These are phyloP conservation scores for Lentinula boryana DNA, from an alignment of 768 basidiomycete genomes.

Conservation along the genomic window DNA sequence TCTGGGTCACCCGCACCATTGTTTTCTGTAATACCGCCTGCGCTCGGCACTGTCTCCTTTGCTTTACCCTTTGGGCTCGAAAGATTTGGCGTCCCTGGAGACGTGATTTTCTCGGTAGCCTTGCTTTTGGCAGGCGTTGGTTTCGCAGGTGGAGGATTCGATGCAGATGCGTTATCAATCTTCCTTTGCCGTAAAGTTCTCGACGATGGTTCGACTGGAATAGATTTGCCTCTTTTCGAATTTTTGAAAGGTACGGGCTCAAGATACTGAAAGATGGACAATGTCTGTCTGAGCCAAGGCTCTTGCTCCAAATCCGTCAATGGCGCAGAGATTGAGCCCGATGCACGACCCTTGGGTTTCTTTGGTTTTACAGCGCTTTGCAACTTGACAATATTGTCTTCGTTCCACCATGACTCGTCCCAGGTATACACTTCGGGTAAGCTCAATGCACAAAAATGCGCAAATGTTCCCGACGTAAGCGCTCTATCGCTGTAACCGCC, in stretches of 20 bases:
- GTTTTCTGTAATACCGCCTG: neutral
- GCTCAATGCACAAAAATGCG: slow-evolving; percentile 69
- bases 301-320: slow-evolving; percentile 26
- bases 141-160: slow-evolving; percentile 14
- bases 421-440: slow-evolving; percentile 12
- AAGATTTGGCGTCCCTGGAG: neutral
- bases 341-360: slow-evolving; percentile 44
- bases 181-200: slow-evolving; percentile 48
- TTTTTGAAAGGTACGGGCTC: slow-evolving; percentile 22
- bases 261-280: slow-evolving; percentile 41
- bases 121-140: slow-evolving; percentile 3
- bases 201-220: slow-evolving; percentile 24
- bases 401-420: slow-evolving; percentile 55
- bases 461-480: slow-evolving; percentile 76
- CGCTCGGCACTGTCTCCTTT: neutral
- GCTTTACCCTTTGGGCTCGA: neutral
- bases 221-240: slow-evolving; percentile 14
- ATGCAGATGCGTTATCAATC: slow-evolving; percentile 15
- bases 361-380: slow-evolving; percentile 66
- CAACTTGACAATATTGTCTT: slow-evolving; percentile 56
- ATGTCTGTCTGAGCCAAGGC: slow-evolving; percentile 54
- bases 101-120: slow-evolving; percentile 6
- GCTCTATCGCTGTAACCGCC: slow-evolving; percentile 94
- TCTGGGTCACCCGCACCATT: neutral
- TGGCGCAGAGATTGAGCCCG: slow-evolving; percentile 25